Conservation (phyloP, 2,329 filamentous ascomycete genomes). For the Aspergillus sp. region DNA sequence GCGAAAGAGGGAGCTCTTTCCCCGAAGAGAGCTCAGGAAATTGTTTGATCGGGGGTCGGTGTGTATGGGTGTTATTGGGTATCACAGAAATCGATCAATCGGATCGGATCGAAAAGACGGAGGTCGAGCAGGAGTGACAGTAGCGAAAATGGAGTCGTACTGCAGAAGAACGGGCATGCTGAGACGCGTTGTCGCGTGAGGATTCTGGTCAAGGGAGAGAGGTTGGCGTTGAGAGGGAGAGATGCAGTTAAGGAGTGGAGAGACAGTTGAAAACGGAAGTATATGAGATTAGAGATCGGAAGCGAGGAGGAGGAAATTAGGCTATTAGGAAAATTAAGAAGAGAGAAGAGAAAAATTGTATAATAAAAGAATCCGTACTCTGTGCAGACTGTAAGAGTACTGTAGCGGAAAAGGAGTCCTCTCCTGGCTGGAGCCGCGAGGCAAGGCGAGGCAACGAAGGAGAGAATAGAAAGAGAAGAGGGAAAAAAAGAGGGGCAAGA, state of each 20-base stretch:
- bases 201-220: not conserved
- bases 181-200: conserved; percentile 18
- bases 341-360: not conserved
- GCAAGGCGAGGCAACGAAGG: not conserved
- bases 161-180: conserved; percentile 30
- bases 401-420: not conserved
- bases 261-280: not conserved
- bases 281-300: too few relatives aligned
- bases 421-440: not conserved
- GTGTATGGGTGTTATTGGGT: conserved; percentile 7
- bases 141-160: conserved; percentile 19
- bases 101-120: conserved; percentile 5
- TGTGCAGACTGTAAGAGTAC: not conserved
- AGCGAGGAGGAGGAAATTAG: not conserved
- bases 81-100: not conserved
- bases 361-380: not conserved
- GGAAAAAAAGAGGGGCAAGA: not conserved
- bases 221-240: conserved; percentile 3
- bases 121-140: conserved; percentile 21
- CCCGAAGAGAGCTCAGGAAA: not conserved
- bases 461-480: not conserved
- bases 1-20: conserved; percentile 14
- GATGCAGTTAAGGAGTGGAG: not conserved
- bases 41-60: conserved; percentile 1
- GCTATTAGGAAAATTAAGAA: not conserved